A percentile compares a stretch with the other conserved stretches of the same genome.
Evolutionary conservation across 331 rosid genomes (phyloP).

Genomic region (Pyrus hybrid): DNA sequence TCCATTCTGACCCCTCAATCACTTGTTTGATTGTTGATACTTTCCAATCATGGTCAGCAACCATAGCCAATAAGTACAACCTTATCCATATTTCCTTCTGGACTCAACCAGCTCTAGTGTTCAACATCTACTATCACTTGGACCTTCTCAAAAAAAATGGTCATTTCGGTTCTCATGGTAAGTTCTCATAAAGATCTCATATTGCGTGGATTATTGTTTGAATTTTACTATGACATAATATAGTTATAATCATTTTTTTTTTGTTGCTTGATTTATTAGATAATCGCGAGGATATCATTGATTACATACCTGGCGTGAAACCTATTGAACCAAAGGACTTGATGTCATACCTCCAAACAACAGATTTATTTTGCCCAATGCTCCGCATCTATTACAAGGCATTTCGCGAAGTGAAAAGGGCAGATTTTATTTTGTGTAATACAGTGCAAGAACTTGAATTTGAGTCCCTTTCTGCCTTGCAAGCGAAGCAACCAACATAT

Average conservation of each 20-base stretch:
- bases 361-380: neutral
- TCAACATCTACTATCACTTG: conserved; percentile 21
- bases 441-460: conserved; percentile 27
- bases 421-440: conserved; percentile 21
- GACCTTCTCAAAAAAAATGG: conserved; percentile 22
- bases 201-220: too few species aligned
- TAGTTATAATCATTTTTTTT: neutral
- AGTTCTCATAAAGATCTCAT: neutral
- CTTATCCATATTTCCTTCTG: conserved; percentile 31
- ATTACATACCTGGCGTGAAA: conserved; percentile 29
- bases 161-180: conserved; percentile 20
- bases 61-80: conserved; percentile 19
- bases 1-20: conserved; percentile 13
- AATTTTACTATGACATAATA: too few species aligned
- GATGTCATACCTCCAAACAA: conserved; percentile 11
- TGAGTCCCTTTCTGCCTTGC: conserved; percentile 17
- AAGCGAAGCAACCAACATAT: conserved; percentile 16
- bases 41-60: conserved; percentile 11
- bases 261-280: conserved; percentile 1
- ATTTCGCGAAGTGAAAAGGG: conserved; percentile 12
- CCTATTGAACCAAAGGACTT: conserved; percentile 27
- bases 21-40: conserved; percentile 29
- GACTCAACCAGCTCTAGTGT: conserved; percentile 28
- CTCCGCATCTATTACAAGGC: conserved; percentile 11
- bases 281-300: conserved; percentile 14